phyloP scores from a whole-genome alignment of 345 rosid species.

The Isatis tinctoria region DNA sequence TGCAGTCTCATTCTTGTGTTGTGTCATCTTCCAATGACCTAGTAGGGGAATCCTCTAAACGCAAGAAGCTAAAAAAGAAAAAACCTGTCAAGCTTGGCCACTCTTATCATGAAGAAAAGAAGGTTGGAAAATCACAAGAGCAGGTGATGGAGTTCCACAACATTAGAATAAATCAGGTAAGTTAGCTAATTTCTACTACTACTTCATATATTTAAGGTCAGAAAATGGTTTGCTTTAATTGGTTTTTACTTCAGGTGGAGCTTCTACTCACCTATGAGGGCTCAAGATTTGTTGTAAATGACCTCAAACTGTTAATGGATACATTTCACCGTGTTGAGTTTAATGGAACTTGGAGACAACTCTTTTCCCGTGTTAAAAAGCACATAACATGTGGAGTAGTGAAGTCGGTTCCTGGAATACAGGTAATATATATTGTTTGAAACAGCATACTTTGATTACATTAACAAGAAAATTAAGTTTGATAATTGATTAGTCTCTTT shows the following conservation, averaged over 20 bases:
- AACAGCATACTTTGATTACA: not conserved
- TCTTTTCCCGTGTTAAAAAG: slow-evolving; percentile 93
- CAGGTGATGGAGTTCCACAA: slow-evolving; percentile 89
- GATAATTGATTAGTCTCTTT: not conserved
- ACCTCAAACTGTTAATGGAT: slow-evolving; percentile 92
- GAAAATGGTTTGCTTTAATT: not conserved
- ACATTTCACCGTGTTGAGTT: slow-evolving; percentile 75
- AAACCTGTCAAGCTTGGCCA: slow-evolving; percentile 62
- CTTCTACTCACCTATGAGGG: slow-evolving; percentile 84
- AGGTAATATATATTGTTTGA: slow-evolving; percentile 34
- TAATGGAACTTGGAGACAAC: slow-evolving; percentile 91
- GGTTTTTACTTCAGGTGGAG: slow-evolving; percentile 55
- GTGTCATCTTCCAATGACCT: slow-evolving; percentile 60
- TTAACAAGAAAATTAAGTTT: not conserved
- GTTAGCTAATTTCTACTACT: slow-evolving; percentile 4
- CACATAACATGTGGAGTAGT: slow-evolving; percentile 94
- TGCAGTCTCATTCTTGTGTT: slow-evolving; percentile 51
- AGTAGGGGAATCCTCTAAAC: slow-evolving; percentile 56
- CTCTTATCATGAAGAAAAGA: slow-evolving; percentile 79
- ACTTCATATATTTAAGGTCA: not conserved
- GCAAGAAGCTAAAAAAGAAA: slow-evolving; percentile 50
- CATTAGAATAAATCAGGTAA: slow-evolving; percentile 92
- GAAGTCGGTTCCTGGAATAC: slow-evolving; percentile 95
- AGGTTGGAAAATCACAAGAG: slow-evolving; percentile 60
- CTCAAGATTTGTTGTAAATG: slow-evolving; percentile 83